A percentile compares a stretch with the other conserved stretches of the same genome.
phyloP scores from a whole-genome alignment of 805 yeast species.

The Tetrapisispora nanseiensis region DNA sequence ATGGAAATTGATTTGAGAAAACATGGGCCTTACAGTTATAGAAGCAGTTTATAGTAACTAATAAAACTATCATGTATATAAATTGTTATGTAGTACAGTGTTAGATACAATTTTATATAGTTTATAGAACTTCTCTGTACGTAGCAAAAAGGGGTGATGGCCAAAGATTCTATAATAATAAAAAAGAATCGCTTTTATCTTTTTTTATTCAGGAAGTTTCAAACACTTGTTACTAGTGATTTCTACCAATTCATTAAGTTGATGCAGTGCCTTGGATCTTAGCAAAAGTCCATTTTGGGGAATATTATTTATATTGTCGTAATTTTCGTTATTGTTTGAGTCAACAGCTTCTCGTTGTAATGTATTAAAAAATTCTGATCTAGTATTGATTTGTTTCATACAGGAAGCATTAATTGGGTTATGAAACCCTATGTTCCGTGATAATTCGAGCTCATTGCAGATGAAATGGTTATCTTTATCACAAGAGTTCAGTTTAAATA shows the following conservation, averaged over 20 bases:
- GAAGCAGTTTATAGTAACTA: too few species aligned
- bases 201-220: not conserved
- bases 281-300: not conserved
- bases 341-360: conserved; percentile 4
- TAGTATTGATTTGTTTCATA: not conserved
- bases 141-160: too few species aligned
- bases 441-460: conserved; percentile 13
- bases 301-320: not conserved
- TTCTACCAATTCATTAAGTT: not conserved
- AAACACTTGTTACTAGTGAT: not conserved
- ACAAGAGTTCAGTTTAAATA: conserved; percentile 5
- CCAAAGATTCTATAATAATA: too few species aligned
- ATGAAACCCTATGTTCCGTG: conserved; percentile 12
- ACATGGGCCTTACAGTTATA: too few species aligned
- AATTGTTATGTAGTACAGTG: too few species aligned
- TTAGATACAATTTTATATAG: too few species aligned
- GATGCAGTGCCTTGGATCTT: not conserved
- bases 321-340: not conserved
- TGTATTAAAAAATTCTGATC: conserved; percentile 11
- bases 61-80: too few species aligned
- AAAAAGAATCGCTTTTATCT: too few species aligned
- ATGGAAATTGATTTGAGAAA: too few species aligned
- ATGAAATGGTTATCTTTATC: not conserved
- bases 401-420: conserved; percentile 3
- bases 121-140: too few species aligned